Conservation (phyloP, 2,329 filamentous ascomycete species). For the Rutstroemia sp. region DNA sequence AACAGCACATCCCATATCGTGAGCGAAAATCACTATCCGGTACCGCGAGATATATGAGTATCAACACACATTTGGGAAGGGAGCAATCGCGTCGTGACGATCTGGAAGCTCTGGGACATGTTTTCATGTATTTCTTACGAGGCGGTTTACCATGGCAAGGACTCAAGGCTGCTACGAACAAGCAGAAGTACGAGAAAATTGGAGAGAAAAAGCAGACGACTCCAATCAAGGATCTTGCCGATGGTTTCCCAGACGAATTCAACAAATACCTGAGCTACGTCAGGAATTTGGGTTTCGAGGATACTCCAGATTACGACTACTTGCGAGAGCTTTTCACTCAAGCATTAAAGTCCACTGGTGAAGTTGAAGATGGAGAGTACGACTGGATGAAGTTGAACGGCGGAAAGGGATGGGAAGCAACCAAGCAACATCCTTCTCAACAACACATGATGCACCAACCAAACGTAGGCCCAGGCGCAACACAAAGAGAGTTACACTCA, state of each 20-base stretch:
- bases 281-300: slow-evolving; percentile 95
- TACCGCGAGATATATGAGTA: slow-evolving; percentile 98
- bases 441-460: slow-evolving; percentile 66
- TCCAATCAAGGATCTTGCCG: slow-evolving; percentile 91
- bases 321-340: slow-evolving; percentile 94
- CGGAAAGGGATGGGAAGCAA: slow-evolving; percentile 84
- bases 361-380: slow-evolving; percentile 96
- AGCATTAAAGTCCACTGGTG: slow-evolving; percentile 86
- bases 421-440: slow-evolving; percentile 47
- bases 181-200: slow-evolving; percentile 99
- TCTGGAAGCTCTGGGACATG: slow-evolving; percentile 75
- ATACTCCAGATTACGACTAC: slow-evolving; percentile 97
- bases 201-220: slow-evolving; percentile 99
- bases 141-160: slow-evolving; percentile 67
- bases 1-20: slow-evolving; percentile 96
- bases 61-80: slow-evolving; percentile 95
- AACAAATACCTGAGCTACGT: slow-evolving; percentile 97
- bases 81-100: slow-evolving; percentile 96
- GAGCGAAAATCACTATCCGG: slow-evolving; percentile 95
- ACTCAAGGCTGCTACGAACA: slow-evolving; percentile 66
- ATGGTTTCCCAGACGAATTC: slow-evolving; percentile 94
- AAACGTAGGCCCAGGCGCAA: slow-evolving; percentile 57
- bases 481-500: slow-evolving; percentile 76
- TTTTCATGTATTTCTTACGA: slow-evolving; percentile 70
- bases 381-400: slow-evolving; percentile 99